A percentile compares a stretch with the other conserved stretches of the same genome.
Evolutionary conservation across 495 filamentous ascomycete genomes (phyloP).

Genomic region (Penicillium diatomitis): DNA sequence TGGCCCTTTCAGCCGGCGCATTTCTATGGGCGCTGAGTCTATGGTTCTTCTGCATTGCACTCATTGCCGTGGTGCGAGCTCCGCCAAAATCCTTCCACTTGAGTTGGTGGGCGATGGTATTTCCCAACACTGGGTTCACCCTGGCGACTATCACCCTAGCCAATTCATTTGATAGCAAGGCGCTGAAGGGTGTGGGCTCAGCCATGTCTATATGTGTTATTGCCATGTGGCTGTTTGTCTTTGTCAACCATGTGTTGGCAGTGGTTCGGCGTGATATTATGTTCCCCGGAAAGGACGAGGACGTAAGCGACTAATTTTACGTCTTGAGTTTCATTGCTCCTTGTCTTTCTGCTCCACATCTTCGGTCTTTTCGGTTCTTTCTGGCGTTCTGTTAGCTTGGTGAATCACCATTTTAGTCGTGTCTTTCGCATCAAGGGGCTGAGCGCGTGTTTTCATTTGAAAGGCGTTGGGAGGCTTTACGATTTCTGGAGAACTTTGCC

Average conservation of each 20-base stretch:
- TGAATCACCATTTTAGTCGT: too few relatives aligned
- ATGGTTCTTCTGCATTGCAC: constrained; percentile 61
- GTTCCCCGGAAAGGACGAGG: constrained; percentile 56
- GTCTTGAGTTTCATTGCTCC: neutral
- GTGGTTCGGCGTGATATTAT: constrained; percentile 46
- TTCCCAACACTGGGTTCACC: constrained; percentile 40
- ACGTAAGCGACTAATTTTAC: constrained; percentile 29
- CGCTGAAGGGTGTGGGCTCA: constrained; percentile 28
- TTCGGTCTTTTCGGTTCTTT: neutral
- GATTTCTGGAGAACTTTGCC: too few relatives aligned
- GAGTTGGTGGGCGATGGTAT: constrained; percentile 44
- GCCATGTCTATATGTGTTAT: constrained; percentile 44
- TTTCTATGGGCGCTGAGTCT: constrained; percentile 63
- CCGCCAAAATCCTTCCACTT: constrained; percentile 41
- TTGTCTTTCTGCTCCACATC: neutral
- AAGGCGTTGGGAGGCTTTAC: too few relatives aligned
- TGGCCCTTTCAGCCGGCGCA: constrained; percentile 43
- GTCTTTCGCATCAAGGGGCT: too few relatives aligned
- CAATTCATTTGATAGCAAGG: constrained; percentile 28
- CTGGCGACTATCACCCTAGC: constrained; percentile 40
- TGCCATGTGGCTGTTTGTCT: constrained; percentile 49
- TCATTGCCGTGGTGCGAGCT: constrained; percentile 43
- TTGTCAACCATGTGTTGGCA: constrained; percentile 43
- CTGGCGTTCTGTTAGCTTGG: too few relatives aligned
- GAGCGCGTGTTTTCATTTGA: too few relatives aligned